phyloP scores from a whole-genome alignment of 371 early-diverging fungal species.

The Circinella minor region DNA sequence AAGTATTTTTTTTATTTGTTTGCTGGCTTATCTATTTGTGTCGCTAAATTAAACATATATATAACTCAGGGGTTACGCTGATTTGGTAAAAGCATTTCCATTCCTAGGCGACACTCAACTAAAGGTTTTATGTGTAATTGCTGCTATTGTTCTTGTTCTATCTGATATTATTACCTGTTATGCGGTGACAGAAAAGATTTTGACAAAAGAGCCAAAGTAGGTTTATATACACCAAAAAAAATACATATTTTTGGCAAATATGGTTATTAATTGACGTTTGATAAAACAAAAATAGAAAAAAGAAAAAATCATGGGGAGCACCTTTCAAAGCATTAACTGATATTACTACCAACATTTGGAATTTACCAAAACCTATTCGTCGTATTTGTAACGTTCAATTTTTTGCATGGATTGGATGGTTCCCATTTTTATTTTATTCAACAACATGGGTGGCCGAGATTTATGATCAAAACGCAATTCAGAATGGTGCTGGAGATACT shows the following conservation, averaged over 20 bases:
- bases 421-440: slow-evolving; percentile 93
- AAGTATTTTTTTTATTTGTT: slow-evolving; percentile 10
- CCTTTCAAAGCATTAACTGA: slow-evolving; percentile 37
- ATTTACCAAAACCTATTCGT: slow-evolving; percentile 75
- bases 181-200: slow-evolving; percentile 57
- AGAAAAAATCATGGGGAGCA: slow-evolving; percentile 22
- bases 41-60: background rate
- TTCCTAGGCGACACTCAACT: slow-evolving; percentile 83
- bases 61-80: slow-evolving; percentile 68
- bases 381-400: slow-evolving; percentile 88
- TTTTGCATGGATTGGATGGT: slow-evolving; percentile 96
- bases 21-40: no score
- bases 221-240: background rate
- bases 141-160: slow-evolving; percentile 62
- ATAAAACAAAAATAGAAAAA: background rate
- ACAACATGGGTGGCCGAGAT: slow-evolving; percentile 82
- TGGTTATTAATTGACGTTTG: background rate
- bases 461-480: slow-evolving; percentile 33
- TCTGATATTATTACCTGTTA: slow-evolving; percentile 75
- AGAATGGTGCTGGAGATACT: slow-evolving; percentile 25
- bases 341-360: slow-evolving; percentile 48
- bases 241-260: background rate
- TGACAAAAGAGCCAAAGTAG: slow-evolving; percentile 36
- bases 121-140: slow-evolving; percentile 80
- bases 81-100: slow-evolving; percentile 73